Evolutionary conservation across 1,284 basidiomycete species (phyloP), one percentile per base, ranked within the genome.

Genomic region (Trichosporon sp.): DNA sequence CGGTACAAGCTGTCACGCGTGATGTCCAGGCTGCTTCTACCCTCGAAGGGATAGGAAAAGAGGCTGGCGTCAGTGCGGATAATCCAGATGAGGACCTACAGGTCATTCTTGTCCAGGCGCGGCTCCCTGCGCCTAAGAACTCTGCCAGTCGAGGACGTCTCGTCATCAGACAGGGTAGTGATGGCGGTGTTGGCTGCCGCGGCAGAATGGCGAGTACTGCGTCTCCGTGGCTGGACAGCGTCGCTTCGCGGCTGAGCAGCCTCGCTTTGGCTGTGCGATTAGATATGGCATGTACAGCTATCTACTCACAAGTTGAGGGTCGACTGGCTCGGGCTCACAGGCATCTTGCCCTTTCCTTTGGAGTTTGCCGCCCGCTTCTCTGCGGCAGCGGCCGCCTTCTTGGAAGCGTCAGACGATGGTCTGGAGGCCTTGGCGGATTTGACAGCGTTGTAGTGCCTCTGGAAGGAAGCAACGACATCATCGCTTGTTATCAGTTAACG

Each of bases 1-100:
- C 94, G 87, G 61, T 83, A 83, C 21, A 88, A 76, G 71, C 96
- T 94, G n/a, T 86, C 88, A 44, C 84, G 84, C 16, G 87, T 92
- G 72, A 95, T 85, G 68, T 87, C 88, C 31, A 95, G 84, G 4
- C 88, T 88, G 2, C 89, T 88, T 7, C 86, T 84, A 1, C 86
- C 86, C 16, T 82, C 81, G 23, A 84, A 84, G 14, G 92, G 92
- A 73, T 89, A 93, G 14, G 87, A 85, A 49, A 93, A 81, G 33
- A 93, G 85, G 7, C 91, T 92, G 46, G 5, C 10, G 36, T 67
- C 37, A 67, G 62, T 7, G 27, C 6, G 6, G 13, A 11, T 4
- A n/a, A 49, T 44, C 9, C 9, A 27, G 8, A 34, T 9, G 21
- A 7, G 9, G 21, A 61, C 72, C 63, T 21, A 77, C 75, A 73